Evolutionary conservation across 352 stramenopile species (phyloP).

Genomic region (Pythium biforme): DNA sequence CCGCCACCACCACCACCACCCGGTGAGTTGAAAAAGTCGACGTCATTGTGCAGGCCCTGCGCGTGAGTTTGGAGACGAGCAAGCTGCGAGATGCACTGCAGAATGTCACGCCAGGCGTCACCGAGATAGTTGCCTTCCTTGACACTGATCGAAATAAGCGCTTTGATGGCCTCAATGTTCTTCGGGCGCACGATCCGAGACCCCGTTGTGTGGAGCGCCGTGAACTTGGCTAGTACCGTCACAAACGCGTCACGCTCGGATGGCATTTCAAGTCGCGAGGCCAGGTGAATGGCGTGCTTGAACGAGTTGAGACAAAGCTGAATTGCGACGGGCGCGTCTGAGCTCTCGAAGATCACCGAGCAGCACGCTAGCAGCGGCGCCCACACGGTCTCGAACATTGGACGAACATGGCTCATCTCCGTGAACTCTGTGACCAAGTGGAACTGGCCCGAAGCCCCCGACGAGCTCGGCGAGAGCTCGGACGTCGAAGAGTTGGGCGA

Average conservation of each 20-base stretch:
- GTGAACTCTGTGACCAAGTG: constrained; percentile 63
- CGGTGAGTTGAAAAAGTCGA: constrained; percentile 79
- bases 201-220: constrained; percentile 90
- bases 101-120: constrained; percentile 95
- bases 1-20: constrained; percentile 34
- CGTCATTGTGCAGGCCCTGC: constrained; percentile 81
- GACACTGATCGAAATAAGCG: constrained; percentile 95
- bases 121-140: constrained; percentile 97
- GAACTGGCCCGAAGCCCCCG: constrained; percentile 36
- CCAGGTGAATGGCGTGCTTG: constrained; percentile 93
- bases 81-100: constrained; percentile 97
- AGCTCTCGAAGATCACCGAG: constrained; percentile 96
- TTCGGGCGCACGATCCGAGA: constrained; percentile 95
- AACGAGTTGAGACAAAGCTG: constrained; percentile 95
- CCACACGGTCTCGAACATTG: constrained; percentile 99
- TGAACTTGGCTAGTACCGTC: constrained; percentile 96
- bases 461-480: not conserved
- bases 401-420: constrained; percentile 80
- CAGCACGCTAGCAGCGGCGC: constrained; percentile 95
- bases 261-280: constrained; percentile 86
- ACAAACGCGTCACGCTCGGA: constrained; percentile 95
- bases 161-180: constrained; percentile 97
- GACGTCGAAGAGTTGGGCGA: constrained; percentile 25
- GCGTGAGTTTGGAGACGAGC: constrained; percentile 96
- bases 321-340: constrained; percentile 91